Base-by-base conservation (phyloP, 2,329 filamentous ascomycete species). In the Lachnellula hyalina region DNA sequence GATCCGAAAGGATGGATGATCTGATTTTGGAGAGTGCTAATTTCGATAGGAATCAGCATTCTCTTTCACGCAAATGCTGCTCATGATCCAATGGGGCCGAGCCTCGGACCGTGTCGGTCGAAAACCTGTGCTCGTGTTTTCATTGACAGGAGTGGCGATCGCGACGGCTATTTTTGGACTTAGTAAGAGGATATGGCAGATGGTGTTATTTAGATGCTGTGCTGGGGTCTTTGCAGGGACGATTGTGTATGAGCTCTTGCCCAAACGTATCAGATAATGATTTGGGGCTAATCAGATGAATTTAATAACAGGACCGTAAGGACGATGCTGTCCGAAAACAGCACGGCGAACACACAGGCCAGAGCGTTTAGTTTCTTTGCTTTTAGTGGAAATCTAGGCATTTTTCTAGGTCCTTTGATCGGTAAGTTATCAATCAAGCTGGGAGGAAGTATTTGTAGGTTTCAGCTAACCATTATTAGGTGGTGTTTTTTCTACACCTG, bases 321-420 rank as follows among this genome's bases (percentile, higher is more conserved):
- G 28, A 85, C 88, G 6, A 91, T 93, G 86, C 77, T 93, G 32
- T 80, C 81, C 17, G 89, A 94, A 70, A 82, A 85, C 61, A 86
- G 83, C 68, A 88, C 85, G 0, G 72, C 79, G 5, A 77, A 80
- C 58, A 91, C 85, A 0, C 88, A 92, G 70, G 88, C 89, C 0
- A 74, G 78, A 28, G 83, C 85, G 0, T 94, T 92, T 65, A 85
- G 85, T 65, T 87, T 83, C 75, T 92, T 92, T 66, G 86, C 87
- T 9, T 89, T 93, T 65, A 76, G 80, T 0, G 83, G 83, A 4
- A 93, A 93, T 61, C 21, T 92, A 8, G 89, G 89, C 4, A 83
- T 93, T 45, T 83, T 90, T 55, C 32, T 90, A 2, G 89, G 89
- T 0, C 87, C 88, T 2, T 41, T 68, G 15, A 57, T 69, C 51